Evolutionary conservation across 108 stramenopile species (phyloP).

Genomic region (Nitzschia sp.): DNA sequence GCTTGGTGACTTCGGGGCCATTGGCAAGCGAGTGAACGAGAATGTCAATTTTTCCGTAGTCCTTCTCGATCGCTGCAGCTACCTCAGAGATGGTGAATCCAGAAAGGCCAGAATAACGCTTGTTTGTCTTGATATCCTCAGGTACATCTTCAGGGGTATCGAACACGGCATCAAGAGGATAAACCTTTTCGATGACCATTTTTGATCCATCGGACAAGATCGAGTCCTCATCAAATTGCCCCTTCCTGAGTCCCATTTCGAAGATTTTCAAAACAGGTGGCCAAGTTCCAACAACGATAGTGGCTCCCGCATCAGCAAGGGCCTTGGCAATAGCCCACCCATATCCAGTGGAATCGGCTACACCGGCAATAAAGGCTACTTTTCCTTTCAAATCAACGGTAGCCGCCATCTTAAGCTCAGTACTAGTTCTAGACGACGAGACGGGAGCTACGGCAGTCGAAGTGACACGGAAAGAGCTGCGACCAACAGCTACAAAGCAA

Average conservation of each 20-base stretch:
- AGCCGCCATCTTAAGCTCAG: slow-evolving; percentile 59
- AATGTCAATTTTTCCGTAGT: slow-evolving; percentile 97
- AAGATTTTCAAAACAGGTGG: slow-evolving; percentile 98
- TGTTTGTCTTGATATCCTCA: slow-evolving; percentile 93
- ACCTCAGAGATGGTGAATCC: slow-evolving; percentile 96
- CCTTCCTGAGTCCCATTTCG: slow-evolving; percentile 85
- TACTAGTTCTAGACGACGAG: slow-evolving; percentile 40
- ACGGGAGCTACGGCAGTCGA: slow-evolving; percentile 24
- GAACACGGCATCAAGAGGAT: slow-evolving; percentile 97
- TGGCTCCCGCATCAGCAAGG: slow-evolving; percentile 94
- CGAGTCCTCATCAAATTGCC: slow-evolving; percentile 88
- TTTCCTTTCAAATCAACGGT: slow-evolving; percentile 85
- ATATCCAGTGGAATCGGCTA: slow-evolving; percentile 97
- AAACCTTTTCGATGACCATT: slow-evolving; percentile 94
- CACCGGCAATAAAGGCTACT: slow-evolving; percentile 96
- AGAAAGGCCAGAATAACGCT: slow-evolving; percentile 93
- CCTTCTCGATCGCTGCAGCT: slow-evolving; percentile 90
- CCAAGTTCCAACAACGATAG: slow-evolving; percentile 98
- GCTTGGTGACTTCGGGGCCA: slow-evolving; percentile 98
- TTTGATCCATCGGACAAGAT: slow-evolving; percentile 85
- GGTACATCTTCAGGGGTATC: slow-evolving; percentile 94
- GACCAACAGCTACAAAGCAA: slow-evolving; percentile 32
- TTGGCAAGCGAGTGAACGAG: slow-evolving; percentile 98
- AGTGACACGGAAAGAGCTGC: slow-evolving; percentile 30
- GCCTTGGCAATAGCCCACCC: slow-evolving; percentile 98